A percentile compares a stretch with the other conserved stretches of the same genome.
Conservation (phyloP, 139 green algal genomes). For the Volvox reticuliferus region DNA sequence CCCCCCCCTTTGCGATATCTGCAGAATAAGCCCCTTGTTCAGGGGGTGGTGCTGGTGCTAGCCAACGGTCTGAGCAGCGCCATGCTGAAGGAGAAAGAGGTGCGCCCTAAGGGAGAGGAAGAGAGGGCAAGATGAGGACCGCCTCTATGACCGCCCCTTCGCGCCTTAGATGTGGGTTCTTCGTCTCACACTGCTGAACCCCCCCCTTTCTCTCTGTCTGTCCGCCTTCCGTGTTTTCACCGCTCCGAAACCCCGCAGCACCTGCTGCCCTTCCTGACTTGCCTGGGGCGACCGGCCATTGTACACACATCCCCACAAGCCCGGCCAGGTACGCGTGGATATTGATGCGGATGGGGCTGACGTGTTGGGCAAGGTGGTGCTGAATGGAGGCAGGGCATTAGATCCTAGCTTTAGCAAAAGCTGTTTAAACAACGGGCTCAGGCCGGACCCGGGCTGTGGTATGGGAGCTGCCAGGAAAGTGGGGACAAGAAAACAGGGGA, state of each 20-base stretch:
- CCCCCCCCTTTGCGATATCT: background rate
- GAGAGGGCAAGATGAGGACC: background rate
- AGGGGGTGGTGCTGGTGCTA: conserved; percentile 70
- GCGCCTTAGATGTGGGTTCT: no score
- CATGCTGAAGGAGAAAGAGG: conserved; percentile 60
- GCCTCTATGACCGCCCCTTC: no score
- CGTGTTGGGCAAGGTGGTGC: background rate
- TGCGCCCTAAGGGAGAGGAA: background rate
- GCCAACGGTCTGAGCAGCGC: conserved; percentile 65
- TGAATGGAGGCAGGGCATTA: no score
- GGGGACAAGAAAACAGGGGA: no score
- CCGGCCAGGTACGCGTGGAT: conserved; percentile 41
- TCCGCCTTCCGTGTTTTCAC: no score
- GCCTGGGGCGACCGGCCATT: conserved; percentile 16
- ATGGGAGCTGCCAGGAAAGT: no score
- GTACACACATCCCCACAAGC: conserved; percentile 39
- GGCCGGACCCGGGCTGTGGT: no score
- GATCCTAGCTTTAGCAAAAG: no score
- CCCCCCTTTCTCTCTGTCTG: background rate
- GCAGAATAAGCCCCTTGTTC: conserved; percentile 79
- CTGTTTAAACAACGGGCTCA: no score
- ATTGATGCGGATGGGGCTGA: background rate
- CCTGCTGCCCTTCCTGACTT: conserved; percentile 55
- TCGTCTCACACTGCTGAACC: no score
- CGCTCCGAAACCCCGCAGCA: conserved; percentile 25